Base-by-base conservation (phyloP, 352 stramenopile species). In the Pythium diclinum region DNA sequence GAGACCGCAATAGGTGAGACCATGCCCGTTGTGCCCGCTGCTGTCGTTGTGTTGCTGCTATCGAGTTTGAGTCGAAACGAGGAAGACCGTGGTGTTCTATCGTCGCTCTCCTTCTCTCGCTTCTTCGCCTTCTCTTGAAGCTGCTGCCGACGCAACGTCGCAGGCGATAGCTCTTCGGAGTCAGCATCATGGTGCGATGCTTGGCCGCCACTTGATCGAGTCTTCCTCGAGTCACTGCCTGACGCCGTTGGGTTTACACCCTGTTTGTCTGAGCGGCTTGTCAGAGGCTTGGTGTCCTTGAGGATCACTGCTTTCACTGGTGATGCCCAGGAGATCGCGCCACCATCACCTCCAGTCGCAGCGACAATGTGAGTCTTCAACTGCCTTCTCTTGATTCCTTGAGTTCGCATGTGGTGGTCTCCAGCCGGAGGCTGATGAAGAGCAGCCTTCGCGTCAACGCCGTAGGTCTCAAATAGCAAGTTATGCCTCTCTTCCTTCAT, bases 391-490 rank as follows among this genome's bases (percentile, higher is more conserved):
- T 89, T 91, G 38, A 87, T 83, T 7, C 79, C 78, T 68, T 74
- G 48, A 25, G 51, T 38, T 53, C 68, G 57, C 51, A 42, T 38
- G 21, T 57, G 17, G n/a, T 56, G 38, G 1, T 64, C 56, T 30
- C 23, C 46, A 17, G 42, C 10, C 33, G 71, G 61, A 8, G 19
- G 30, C 38, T 30, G 14, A 16, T 64, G 13, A 52, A 72, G 40
- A n/a, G 65, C 33, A 28, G 65, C 60, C 21, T 71, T 68, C 11
- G 56, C 53, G 38, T 75, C 69, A 11, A 92, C 72, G 1, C 81
- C 83, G 51, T 92, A 92, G 4, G 81, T 85, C 30, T 89, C 81
- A 44, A 90, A 85, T 3, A 92, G 66, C 30, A 83, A 66, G 2
- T 73, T 79, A 33, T 89, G 78, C 2, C 75, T 67, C 17, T 86